Conservation (phyloP, 2,329 filamentous ascomycete species). For the Shiraia sp. region DNA sequence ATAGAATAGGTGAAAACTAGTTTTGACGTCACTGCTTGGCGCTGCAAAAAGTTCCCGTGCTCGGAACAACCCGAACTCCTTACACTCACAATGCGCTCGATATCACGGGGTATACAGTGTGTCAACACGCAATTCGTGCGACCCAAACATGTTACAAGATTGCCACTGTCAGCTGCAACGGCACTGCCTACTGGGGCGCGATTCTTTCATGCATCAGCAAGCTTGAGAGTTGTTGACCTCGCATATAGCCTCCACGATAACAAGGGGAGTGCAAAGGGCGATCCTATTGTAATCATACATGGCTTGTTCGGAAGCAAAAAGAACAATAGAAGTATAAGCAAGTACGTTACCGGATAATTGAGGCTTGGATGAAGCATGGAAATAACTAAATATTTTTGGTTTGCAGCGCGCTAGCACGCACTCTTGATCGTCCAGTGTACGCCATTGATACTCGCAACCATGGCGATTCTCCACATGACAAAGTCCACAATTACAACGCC, state of each 20-base stretch:
- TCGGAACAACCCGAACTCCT: slow-evolving; percentile 11
- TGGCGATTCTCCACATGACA: slow-evolving; percentile 81
- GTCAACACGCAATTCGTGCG: slow-evolving; percentile 13
- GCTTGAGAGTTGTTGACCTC: slow-evolving; percentile 32
- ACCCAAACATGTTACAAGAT: slow-evolving; percentile 13
- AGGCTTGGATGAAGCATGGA: not conserved
- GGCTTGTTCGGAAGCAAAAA: slow-evolving; percentile 94
- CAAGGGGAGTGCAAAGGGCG: slow-evolving; percentile 41
- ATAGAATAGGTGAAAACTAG: no score
- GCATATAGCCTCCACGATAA: slow-evolving; percentile 43
- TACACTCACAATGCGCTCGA: slow-evolving; percentile 20
- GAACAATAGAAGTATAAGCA: slow-evolving; percentile 93
- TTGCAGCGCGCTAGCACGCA: slow-evolving; percentile 74
- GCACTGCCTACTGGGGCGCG: slow-evolving; percentile 23
- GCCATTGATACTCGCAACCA: slow-evolving; percentile 90
- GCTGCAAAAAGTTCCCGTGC: slow-evolving; percentile 9
- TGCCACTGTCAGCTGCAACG: slow-evolving; percentile 3
- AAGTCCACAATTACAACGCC: slow-evolving; percentile 74
- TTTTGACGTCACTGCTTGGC: slow-evolving; percentile 20
- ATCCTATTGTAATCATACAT: slow-evolving; percentile 85
- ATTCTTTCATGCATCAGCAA: slow-evolving; percentile 32
- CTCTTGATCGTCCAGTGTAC: slow-evolving; percentile 80
- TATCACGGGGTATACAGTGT: slow-evolving; percentile 16
- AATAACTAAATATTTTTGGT: not conserved
- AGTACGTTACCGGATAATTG: slow-evolving; percentile 60